These are phyloP conservation scores for Carnegiea gigantea DNA, from an alignment of 179 eudicot genomes.

Conservation along the genomic window DNA sequence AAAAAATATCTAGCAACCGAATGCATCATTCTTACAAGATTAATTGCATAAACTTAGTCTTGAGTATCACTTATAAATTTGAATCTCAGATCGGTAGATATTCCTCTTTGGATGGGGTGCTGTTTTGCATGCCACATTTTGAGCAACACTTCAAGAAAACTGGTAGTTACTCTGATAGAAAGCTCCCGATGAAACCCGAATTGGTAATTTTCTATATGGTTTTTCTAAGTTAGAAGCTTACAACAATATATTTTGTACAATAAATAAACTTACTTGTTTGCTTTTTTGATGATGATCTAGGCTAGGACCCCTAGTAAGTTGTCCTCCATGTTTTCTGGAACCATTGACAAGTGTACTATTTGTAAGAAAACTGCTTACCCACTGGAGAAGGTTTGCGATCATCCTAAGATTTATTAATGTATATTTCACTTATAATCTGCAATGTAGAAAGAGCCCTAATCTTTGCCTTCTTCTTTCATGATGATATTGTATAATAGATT, in stretches of 20 bases:
- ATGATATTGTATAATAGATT: conserved; percentile 33
- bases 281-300: conserved; percentile 27
- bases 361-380: conserved; percentile 89
- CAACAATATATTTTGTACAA: not conserved
- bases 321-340: conserved; percentile 75
- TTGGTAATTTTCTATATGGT: conserved; percentile 20
- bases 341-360: conserved; percentile 74
- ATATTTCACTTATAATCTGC: no score
- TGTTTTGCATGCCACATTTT: conserved; percentile 85
- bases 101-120: conserved; percentile 53
- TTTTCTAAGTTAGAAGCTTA: not conserved
- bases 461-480: not conserved
- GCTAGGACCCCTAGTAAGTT: conserved; percentile 59
- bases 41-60: not conserved
- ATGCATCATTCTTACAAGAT: not conserved
- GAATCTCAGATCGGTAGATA: conserved; percentile 56
- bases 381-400: conserved; percentile 60
- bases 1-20: not conserved
- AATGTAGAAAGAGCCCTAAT: not conserved
- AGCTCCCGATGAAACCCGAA: conserved; percentile 29
- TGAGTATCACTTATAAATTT: not conserved
- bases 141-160: conserved; percentile 67
- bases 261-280: not conserved
- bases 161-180: conserved; percentile 32
- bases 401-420: no score